A percentile compares a stretch with the other conserved stretches of the same genome.
These are phyloP conservation scores for Bocquillonia castaneifolia DNA, from an alignment of 441 rosid species.

Conservation along the genomic window DNA sequence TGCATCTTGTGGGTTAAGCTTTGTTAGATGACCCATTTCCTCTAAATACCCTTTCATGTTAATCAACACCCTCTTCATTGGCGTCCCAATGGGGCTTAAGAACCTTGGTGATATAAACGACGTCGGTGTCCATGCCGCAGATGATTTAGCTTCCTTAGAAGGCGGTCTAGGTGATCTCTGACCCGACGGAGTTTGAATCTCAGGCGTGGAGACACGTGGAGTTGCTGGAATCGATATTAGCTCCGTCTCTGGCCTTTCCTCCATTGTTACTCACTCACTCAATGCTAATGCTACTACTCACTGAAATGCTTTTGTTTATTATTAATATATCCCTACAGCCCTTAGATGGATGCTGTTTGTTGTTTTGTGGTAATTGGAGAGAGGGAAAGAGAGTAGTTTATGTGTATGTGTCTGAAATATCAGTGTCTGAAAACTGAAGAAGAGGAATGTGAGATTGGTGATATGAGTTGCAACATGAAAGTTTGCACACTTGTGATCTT, in stretches of 20 bases:
- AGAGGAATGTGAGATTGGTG: conserved; percentile 15
- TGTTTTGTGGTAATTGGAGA: conserved; percentile 18
- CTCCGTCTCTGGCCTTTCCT: conserved; percentile 94
- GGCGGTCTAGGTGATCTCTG: conserved; percentile 82
- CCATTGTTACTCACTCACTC: conserved; percentile 35
- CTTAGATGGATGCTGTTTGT: neutral
- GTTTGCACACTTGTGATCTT: conserved; percentile 30
- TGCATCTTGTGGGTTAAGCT: conserved; percentile 95
- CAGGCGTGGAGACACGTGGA: conserved; percentile 88
- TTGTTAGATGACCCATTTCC: conserved; percentile 89
- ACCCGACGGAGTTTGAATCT: conserved; percentile 91
- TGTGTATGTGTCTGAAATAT: neutral
- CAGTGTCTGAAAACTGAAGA: neutral
- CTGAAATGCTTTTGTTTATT: neutral
- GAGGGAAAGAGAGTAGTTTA: neutral
- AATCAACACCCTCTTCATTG: conserved; percentile 84
- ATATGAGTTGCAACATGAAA: conserved; percentile 26
- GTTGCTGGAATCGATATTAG: conserved; percentile 96
- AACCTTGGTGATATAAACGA: conserved; percentile 92
- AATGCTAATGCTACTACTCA: too few species aligned
- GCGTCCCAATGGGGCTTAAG: conserved; percentile 89
- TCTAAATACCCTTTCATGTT: conserved; percentile 93
- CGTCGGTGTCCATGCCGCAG: conserved; percentile 91
- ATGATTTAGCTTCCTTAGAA: conserved; percentile 58
- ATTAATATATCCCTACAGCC: too few species aligned